Percentiles rank a stretch among this genome's conserved stretches.
These are phyloP conservation scores for Sarcodon sp. DNA, from an alignment of 768 basidiomycete species.

Conservation along the genomic window DNA sequence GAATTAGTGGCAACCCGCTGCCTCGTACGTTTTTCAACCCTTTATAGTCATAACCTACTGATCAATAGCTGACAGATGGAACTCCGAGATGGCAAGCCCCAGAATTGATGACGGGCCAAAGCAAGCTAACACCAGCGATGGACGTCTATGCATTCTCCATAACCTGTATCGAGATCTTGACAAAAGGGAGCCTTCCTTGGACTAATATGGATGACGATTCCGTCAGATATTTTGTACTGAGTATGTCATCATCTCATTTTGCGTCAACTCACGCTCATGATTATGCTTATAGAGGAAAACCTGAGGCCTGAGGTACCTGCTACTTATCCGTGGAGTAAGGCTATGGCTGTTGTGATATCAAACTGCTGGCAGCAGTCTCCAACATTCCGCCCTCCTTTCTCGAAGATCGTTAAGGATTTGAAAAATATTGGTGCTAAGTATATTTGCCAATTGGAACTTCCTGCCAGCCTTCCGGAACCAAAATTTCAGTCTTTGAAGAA, in stretches of 20 bases:
- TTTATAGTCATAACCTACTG: conserved; percentile 1
- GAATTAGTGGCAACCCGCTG: conserved; percentile 34
- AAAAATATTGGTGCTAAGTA: conserved; percentile 28
- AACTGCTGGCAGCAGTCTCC: conserved; percentile 48
- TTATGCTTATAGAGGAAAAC: conserved; percentile 10
- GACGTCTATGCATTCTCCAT: conserved; percentile 32
- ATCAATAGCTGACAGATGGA: conserved; percentile 27
- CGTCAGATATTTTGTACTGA: conserved; percentile 16
- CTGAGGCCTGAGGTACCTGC: conserved; percentile 9
- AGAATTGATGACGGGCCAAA: conserved; percentile 20
- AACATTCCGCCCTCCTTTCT: conserved; percentile 37
- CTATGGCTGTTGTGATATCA: conserved; percentile 30
- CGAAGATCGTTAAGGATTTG: conserved; percentile 30
- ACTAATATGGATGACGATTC: conserved; percentile 14
- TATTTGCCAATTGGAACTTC: conserved; percentile 18
- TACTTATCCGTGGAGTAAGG: conserved; percentile 9
- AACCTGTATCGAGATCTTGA: conserved; percentile 19
- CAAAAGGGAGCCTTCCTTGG: conserved; percentile 23
- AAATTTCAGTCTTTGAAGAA: conserved; percentile 3
- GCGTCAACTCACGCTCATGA: neutral
- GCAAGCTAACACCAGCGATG: conserved; percentile 16
- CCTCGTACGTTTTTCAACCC: conserved; percentile 13
- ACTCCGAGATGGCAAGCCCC: conserved; percentile 33
- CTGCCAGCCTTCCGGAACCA: neutral
- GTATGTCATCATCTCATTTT: conserved; percentile 6